phyloP scores from a whole-genome alignment of 176 grass and related monocot genomes.

The Melocanna baccifera region DNA sequence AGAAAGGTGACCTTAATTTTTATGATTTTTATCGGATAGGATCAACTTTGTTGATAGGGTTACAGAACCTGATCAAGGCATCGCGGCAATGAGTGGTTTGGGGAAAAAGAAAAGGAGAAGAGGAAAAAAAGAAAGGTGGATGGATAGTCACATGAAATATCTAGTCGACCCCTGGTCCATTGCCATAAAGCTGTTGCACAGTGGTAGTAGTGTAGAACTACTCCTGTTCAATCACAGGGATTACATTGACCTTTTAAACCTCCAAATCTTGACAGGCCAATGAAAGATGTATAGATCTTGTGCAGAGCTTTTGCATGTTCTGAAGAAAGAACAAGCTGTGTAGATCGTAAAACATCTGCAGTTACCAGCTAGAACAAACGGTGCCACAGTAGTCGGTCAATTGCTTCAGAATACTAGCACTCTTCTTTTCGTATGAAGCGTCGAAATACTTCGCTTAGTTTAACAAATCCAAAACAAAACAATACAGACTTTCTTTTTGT shows the following conservation, averaged over 20 bases:
- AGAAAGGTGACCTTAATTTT: background rate
- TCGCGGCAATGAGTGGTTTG: background rate
- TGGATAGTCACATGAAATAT: conserved; percentile 7
- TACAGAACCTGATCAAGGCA: background rate
- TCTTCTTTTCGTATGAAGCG: background rate
- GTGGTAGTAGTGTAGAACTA: background rate
- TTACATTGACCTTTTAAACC: conserved; percentile 1
- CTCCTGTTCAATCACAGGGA: background rate
- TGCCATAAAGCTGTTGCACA: background rate
- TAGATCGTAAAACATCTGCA: too few species aligned
- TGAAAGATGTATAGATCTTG: too few species aligned
- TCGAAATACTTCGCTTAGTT: background rate
- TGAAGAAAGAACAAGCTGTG: too few species aligned
- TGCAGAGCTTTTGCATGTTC: too few species aligned
- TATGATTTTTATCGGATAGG: background rate
- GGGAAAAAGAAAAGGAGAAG: background rate
- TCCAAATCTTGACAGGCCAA: background rate
- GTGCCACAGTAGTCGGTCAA: too few species aligned
- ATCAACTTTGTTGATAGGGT: background rate
- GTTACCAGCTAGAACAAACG: too few species aligned
- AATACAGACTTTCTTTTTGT: background rate
- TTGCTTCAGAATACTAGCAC: background rate
- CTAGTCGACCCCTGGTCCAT: background rate
- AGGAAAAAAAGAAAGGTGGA: background rate
- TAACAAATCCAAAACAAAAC: background rate